Evolutionary conservation across 176 grass and related monocot species (phyloP).

Genomic region (Aegilops sharonensis): DNA sequence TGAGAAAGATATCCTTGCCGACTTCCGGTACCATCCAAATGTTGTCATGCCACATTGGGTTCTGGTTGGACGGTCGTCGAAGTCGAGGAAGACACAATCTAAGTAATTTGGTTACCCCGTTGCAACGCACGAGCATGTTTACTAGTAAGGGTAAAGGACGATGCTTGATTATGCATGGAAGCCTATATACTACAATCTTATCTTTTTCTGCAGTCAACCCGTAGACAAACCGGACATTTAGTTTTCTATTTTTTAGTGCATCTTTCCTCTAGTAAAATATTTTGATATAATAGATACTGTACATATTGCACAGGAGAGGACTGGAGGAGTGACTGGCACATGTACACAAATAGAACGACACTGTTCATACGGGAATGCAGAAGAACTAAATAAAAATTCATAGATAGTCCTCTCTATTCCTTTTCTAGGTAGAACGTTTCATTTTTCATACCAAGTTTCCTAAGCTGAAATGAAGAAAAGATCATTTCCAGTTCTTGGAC

Average conservation of each 20-base stretch:
- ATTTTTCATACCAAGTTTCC: background rate
- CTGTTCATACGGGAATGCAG: background rate
- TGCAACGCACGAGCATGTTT: no score
- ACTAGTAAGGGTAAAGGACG: no score
- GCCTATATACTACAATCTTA: background rate
- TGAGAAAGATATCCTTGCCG: no score
- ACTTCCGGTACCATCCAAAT: no score
- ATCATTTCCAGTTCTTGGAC: constrained; percentile 51
- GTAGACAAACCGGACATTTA: background rate
- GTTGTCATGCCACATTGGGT: no score
- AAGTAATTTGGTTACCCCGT: no score
- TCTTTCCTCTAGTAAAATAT: background rate
- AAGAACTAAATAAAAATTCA: background rate
- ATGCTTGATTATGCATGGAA: no score
- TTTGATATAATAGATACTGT: background rate
- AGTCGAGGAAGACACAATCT: no score
- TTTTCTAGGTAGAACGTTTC: background rate
- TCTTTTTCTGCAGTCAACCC: background rate
- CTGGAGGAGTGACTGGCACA: background rate
- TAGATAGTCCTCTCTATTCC: background rate
- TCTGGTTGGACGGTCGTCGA: no score
- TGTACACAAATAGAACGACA: background rate
- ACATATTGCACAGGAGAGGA: background rate
- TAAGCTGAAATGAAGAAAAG: background rate
- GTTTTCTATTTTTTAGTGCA: background rate